Evolutionary conservation across 2,329 filamentous ascomycete species (phyloP).

Genomic region (Coniochaeta prunicola): DNA sequence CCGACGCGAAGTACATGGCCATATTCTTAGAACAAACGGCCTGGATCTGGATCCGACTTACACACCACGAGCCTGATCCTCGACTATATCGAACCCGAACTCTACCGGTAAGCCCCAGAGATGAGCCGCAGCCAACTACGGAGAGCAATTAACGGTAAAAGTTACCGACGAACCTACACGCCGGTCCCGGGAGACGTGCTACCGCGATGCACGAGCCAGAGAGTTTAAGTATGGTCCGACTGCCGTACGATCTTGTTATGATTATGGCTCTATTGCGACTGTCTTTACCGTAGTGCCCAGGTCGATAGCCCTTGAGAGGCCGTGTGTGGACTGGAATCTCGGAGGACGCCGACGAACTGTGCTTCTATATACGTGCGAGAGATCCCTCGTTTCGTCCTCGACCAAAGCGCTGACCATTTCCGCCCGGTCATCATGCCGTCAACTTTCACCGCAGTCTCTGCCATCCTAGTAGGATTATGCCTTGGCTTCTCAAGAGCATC

Average conservation of each 20-base stretch:
- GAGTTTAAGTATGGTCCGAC: slow-evolving; percentile 2
- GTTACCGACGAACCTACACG: not conserved
- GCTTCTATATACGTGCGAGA: not conserved
- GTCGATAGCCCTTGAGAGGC: not conserved
- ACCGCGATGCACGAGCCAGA: not conserved
- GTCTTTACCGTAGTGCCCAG: not conserved
- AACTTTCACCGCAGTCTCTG: not conserved
- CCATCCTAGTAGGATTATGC: not conserved
- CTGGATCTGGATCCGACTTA: not conserved
- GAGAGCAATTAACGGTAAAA: slow-evolving; percentile 1
- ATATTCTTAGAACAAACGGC: not conserved
- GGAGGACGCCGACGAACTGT: not conserved
- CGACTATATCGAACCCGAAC: not conserved
- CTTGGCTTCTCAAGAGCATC: slow-evolving; percentile 2
- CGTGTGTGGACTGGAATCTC: not conserved
- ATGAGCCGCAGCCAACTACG: not conserved
- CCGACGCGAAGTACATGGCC: not conserved
- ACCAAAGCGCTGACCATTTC: not conserved
- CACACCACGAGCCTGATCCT: not conserved
- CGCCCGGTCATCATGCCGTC: not conserved
- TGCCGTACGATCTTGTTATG: not conserved
- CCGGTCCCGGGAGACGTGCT: not conserved
- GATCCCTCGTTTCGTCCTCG: not conserved
- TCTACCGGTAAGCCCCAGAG: not conserved
- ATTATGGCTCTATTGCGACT: not conserved